Base-by-base conservation (phyloP, 2,329 filamentous ascomycete genomes). In the Fusarium tupiense region DNA sequence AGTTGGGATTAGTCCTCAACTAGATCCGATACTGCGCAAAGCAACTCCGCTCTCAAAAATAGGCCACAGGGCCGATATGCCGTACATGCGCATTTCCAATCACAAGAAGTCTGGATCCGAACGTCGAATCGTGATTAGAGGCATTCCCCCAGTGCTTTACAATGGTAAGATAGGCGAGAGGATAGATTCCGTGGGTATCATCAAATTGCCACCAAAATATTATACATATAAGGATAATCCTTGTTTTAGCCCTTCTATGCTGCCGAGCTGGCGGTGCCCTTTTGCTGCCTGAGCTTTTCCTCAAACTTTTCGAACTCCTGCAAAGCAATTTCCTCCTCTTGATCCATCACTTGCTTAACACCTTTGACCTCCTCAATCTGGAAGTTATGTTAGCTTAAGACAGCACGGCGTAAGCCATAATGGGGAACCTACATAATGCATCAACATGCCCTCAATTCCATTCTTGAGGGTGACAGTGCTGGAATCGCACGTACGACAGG, bases 401-500 rank as follows among this genome's bases (percentile, higher is more conserved):
- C 14, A 38, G 24, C 11, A 59, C 61, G 33, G n/a, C 29, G 14
- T 20, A 44, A 14, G 26, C 38, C 17, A 22, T 17, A 33, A 40
- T 40, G 17, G 8, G 29, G 37, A 29, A 90, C 92, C 89, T 83
- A 95, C 93, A 83, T 96, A 96, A 83, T 96, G 94, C 94, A 98
- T 98, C 82, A 98, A 83, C 96, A 99, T 98, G 75, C 94, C 94
- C 88, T 99, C 96, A 77, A 99, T 99, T 12, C 96, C 96, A 82
- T 97, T 98, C 88, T 97, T 98, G 76, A 99, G 84, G 37, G 96
- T 99, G 41, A 98, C 95, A 0, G 96, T 98, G 82, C 95, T 98
- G 52, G 94, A 97, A 83, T 98, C 96, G 82, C 96, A 99, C 26
- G 96, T 98, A 75, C 96, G 89, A 84, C 96, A 99, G 26, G 96